Evolutionary conservation across 371 early-diverging fungal genomes (phyloP).

Genomic region (Mortierella sp.): DNA sequence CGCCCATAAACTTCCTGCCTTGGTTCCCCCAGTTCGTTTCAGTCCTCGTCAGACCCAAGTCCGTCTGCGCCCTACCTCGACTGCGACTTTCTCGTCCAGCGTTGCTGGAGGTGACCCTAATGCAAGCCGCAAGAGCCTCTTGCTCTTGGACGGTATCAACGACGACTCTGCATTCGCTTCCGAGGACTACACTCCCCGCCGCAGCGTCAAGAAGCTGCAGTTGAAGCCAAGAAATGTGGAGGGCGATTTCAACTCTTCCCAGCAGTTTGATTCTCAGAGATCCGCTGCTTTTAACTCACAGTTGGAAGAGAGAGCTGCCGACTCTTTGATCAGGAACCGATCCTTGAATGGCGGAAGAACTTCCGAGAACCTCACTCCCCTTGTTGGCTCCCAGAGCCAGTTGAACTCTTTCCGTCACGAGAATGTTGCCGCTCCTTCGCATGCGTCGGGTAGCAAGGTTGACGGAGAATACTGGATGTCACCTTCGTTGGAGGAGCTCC

Average conservation of each 20-base stretch:
- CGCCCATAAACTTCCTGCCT: slow-evolving; percentile 66
- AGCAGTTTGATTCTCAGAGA: slow-evolving; percentile 28
- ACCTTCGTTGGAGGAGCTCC: slow-evolving; percentile 71
- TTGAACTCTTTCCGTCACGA: slow-evolving; percentile 24
- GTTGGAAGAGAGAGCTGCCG: slow-evolving; percentile 45
- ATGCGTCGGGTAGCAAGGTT: slow-evolving; percentile 12
- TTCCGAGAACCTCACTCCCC: not conserved
- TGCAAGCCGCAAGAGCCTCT: slow-evolving; percentile 44
- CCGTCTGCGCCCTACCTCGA: slow-evolving; percentile 78
- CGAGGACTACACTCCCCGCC: slow-evolving; percentile 79
- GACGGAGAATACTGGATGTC: slow-evolving; percentile 72
- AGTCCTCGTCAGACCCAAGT: slow-evolving; percentile 78
- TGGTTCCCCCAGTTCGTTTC: slow-evolving; percentile 71
- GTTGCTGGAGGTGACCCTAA: slow-evolving; percentile 51
- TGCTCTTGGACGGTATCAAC: slow-evolving; percentile 66
- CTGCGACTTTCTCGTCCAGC: slow-evolving; percentile 60
- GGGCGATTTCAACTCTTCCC: slow-evolving; percentile 48
- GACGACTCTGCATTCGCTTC: slow-evolving; percentile 77
- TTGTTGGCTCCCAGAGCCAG: not conserved
- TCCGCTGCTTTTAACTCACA: slow-evolving; percentile 52
- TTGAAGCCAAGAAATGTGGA: slow-evolving; percentile 48
- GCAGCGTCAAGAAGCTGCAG: slow-evolving; percentile 80
- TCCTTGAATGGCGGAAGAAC: slow-evolving; percentile 14
- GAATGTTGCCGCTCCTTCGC: not conserved
- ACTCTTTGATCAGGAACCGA: slow-evolving; percentile 25